These are phyloP conservation scores for Syncephalastrum racemosum DNA, from an alignment of 371 early-diverging fungal genomes.

Conservation along the genomic window DNA sequence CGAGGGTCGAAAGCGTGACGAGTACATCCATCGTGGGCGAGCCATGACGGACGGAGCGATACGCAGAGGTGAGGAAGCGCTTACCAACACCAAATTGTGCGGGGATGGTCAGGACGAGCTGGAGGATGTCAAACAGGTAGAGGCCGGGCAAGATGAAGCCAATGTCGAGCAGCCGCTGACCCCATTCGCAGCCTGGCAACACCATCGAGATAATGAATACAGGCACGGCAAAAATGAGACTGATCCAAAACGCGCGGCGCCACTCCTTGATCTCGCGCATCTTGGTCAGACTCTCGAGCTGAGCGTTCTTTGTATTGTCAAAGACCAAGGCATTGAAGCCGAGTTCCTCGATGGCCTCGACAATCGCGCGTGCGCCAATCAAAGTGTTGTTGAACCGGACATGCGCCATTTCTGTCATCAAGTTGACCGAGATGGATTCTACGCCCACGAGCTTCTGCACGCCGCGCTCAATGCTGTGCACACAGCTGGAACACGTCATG, in stretches of 20 bases:
- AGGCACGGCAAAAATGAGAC: constrained; percentile 76
- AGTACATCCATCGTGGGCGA: constrained; percentile 97
- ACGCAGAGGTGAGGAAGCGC: constrained; percentile 78
- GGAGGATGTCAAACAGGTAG: constrained; percentile 54
- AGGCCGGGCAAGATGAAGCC: constrained; percentile 58
- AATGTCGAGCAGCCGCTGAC: constrained; percentile 25
- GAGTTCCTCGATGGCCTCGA: constrained; percentile 75
- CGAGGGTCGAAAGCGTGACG: constrained; percentile 81
- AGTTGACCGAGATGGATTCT: constrained; percentile 64
- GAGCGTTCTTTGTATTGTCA: constrained; percentile 59
- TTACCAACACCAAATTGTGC: constrained; percentile 88
- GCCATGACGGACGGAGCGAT: constrained; percentile 75
- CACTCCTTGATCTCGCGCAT: constrained; percentile 87
- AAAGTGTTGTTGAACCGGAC: constrained; percentile 64
- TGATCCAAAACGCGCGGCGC: constrained; percentile 61
- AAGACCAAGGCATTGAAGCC: constrained; percentile 86
- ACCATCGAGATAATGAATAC: constrained; percentile 87
- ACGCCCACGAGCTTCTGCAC: constrained; percentile 67
- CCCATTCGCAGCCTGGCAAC: constrained; percentile 65
- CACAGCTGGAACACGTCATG: constrained; percentile 88
- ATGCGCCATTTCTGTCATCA: constrained; percentile 71
- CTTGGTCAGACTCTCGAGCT: constrained; percentile 87
- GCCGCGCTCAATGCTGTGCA: constrained; percentile 71
- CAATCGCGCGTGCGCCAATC: constrained; percentile 78
- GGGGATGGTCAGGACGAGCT: constrained; percentile 77